Percentiles rank a stretch among this genome's conserved stretches.
Evolutionary conservation across 2,329 filamentous ascomycete species (phyloP).

Genomic region (Neonectria neomacrospora): DNA sequence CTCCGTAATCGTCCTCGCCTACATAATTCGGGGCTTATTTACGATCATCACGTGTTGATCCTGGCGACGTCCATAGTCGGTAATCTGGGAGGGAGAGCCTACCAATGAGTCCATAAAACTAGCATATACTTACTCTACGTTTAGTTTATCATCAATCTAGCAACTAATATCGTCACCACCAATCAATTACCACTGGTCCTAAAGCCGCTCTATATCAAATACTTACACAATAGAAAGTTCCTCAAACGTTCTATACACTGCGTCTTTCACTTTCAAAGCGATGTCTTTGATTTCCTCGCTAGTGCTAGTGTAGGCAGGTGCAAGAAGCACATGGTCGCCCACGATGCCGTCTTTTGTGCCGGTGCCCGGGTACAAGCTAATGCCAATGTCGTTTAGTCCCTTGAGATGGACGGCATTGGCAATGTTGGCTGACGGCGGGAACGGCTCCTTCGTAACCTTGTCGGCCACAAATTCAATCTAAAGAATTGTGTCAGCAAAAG

Average conservation of each 20-base stretch:
- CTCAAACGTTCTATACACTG: slow-evolving; percentile 25
- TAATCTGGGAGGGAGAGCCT: neutral
- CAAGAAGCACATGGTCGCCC: slow-evolving; percentile 41
- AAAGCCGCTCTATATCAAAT: neutral
- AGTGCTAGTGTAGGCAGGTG: slow-evolving; percentile 58
- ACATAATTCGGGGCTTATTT: neutral
- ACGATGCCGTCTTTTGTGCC: slow-evolving; percentile 38
- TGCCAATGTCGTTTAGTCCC: slow-evolving; percentile 57
- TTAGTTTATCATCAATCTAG: neutral
- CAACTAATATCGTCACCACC: neutral
- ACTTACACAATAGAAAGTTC: neutral
- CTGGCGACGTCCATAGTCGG: neutral
- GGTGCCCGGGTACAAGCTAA: slow-evolving; percentile 56
- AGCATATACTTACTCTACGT: neutral
- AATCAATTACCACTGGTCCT: neutral
- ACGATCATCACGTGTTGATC: neutral
- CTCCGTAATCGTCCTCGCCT: neutral
- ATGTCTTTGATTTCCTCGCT: slow-evolving; percentile 38
- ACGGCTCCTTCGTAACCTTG: slow-evolving; percentile 43
- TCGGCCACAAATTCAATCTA: slow-evolving; percentile 46
- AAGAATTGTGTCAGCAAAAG: neutral
- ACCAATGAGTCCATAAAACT: neutral
- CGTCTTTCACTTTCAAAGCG: slow-evolving; percentile 29
- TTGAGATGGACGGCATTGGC: slow-evolving; percentile 45
- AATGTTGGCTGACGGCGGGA: slow-evolving; percentile 46